A percentile compares a stretch with the other conserved stretches of the same genome.
phyloP scores from a whole-genome alignment of 2,329 filamentous ascomycete genomes.

The Didymella sp. region DNA sequence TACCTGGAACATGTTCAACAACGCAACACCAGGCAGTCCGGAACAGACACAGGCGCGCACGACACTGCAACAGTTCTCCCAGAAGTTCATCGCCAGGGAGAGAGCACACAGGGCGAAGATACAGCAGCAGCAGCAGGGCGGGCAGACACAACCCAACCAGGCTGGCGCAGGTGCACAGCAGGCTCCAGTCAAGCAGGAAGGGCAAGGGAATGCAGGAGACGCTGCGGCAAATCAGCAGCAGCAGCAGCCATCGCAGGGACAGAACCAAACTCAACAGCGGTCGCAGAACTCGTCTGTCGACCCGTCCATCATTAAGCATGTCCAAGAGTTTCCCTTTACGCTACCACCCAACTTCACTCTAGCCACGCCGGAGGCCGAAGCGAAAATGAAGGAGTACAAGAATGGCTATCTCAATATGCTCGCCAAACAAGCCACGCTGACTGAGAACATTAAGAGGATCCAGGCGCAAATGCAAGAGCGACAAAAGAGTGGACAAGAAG shows the following conservation, averaged over 20 bases:
- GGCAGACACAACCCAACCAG: conserved; percentile 34
- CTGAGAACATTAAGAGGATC: conserved; percentile 36
- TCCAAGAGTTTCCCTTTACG: conserved; percentile 45
- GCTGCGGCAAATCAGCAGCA: conserved; percentile 12
- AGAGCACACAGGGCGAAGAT: conserved; percentile 51
- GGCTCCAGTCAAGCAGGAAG: conserved; percentile 34
- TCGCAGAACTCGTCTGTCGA: conserved; percentile 31
- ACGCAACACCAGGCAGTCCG: conserved; percentile 55
- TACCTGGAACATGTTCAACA: conserved; percentile 62
- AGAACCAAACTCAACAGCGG: conserved; percentile 21
- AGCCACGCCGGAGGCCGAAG: conserved; percentile 47
- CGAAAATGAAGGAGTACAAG: conserved; percentile 46
- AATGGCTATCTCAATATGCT: conserved; percentile 47
- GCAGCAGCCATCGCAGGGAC: conserved; percentile 19
- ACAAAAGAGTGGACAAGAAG: conserved; percentile 42
- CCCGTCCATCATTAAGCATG: conserved; percentile 47
- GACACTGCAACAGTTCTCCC: conserved; percentile 60
- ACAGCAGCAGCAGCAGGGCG: conserved; percentile 31
- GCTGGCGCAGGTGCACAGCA: conserved; percentile 34
- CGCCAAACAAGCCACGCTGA: conserved; percentile 40
- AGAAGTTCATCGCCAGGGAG: conserved; percentile 59
- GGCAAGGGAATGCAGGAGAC: conserved; percentile 10
- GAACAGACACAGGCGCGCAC: conserved; percentile 60
- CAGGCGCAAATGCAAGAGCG: conserved; percentile 40
- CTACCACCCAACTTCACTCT: conserved; percentile 37